Conservation (phyloP, 305 asterid genomes). For the Solanum hybrid region DNA sequence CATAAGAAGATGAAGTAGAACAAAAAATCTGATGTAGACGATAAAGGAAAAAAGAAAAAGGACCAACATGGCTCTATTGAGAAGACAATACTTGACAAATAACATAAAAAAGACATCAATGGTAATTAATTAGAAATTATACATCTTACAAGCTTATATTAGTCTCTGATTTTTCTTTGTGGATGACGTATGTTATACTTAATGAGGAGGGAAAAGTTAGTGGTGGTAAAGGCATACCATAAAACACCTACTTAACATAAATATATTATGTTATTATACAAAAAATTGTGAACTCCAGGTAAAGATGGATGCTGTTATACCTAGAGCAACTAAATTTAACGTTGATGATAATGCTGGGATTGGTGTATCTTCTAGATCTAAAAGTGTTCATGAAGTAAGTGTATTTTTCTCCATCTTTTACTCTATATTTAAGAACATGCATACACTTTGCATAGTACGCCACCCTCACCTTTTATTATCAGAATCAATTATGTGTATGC, state of each 20-base stretch:
- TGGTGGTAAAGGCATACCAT: background rate
- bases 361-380: background rate
- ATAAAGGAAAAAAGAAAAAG: background rate
- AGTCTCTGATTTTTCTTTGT: background rate
- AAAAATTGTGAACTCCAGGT: background rate
- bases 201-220: background rate
- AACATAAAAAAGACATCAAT: background rate
- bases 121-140: background rate
- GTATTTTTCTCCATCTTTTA: background rate
- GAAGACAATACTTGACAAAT: background rate
- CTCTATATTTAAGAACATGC: background rate
- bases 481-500: background rate
- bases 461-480: background rate
- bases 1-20: background rate
- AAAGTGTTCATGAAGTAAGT: background rate
- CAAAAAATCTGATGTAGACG: background rate
- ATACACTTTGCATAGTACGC: background rate
- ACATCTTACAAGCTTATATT: background rate
- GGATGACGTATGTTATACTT: background rate
- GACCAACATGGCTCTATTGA: background rate
- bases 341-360: background rate
- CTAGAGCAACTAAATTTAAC: background rate
- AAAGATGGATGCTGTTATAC: too few species aligned
- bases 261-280: too few species aligned
- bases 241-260: too few species aligned